Evolutionary conservation across 2,329 filamentous ascomycete species (phyloP).

Genomic region (Colletotrichum sp.): DNA sequence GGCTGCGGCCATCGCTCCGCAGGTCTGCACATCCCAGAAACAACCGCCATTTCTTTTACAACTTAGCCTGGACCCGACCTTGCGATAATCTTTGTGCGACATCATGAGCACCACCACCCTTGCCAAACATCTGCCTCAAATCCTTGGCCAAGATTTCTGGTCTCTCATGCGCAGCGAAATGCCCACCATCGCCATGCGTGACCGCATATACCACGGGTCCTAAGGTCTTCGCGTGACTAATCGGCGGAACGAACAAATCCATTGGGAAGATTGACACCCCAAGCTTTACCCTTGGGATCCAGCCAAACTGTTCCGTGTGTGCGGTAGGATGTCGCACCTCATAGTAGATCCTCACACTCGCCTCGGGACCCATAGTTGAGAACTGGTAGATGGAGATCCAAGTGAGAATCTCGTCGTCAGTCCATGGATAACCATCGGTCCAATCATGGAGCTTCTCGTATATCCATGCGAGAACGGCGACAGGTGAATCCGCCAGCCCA

Average conservation of each 20-base stretch:
- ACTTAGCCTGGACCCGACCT: not conserved
- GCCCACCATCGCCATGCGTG: slow-evolving; percentile 55
- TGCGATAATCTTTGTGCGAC: slow-evolving; percentile 28
- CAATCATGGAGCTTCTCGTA: slow-evolving; percentile 82
- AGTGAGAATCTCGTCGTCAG: slow-evolving; percentile 75
- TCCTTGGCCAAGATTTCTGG: slow-evolving; percentile 59
- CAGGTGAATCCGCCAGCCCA: slow-evolving; percentile 70
- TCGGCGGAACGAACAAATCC: slow-evolving; percentile 60
- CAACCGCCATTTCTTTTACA: not conserved
- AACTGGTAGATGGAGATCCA: slow-evolving; percentile 80
- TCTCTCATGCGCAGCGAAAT: slow-evolving; percentile 66
- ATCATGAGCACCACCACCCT: slow-evolving; percentile 47
- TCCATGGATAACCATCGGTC: slow-evolving; percentile 76
- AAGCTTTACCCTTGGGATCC: slow-evolving; percentile 40
- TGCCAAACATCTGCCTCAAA: slow-evolving; percentile 62
- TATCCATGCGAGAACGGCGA: slow-evolving; percentile 77
- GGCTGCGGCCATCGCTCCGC: not conserved
- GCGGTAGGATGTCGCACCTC: slow-evolving; percentile 55
- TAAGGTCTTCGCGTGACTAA: slow-evolving; percentile 61
- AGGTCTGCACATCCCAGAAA: not conserved
- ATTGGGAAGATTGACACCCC: slow-evolving; percentile 61
- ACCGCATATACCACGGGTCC: slow-evolving; percentile 65
- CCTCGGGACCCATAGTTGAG: slow-evolving; percentile 69
- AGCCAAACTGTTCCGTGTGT: slow-evolving; percentile 25
- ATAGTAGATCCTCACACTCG: slow-evolving; percentile 75